Percentiles rank a stretch among this genome's conserved stretches.
These are phyloP conservation scores for Amborella trichopoda DNA, from an alignment of 164 flowering plant genomes.

Conservation along the genomic window DNA sequence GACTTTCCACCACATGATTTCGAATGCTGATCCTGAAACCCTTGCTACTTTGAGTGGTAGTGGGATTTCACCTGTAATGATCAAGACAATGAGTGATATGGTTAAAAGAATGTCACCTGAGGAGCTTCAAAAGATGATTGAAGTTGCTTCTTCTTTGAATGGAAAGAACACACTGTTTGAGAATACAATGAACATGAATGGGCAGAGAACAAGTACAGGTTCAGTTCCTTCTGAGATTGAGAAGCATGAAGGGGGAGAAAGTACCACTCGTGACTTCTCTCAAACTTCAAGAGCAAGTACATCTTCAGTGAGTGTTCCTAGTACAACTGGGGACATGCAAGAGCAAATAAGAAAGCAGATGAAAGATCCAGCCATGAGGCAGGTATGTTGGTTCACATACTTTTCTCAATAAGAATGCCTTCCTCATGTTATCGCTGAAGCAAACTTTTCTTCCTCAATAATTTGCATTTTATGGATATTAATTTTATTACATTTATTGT, in stretches of 20 bases:
- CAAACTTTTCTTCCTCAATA: too few relatives aligned
- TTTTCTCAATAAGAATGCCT: too few relatives aligned
- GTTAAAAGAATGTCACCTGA: conserved; percentile 76
- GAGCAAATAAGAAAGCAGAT: conserved; percentile 86
- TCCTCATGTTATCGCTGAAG: too few relatives aligned
- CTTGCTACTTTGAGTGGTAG: conserved; percentile 47
- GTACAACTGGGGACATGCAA: conserved; percentile 50
- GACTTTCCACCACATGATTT: conserved; percentile 68
- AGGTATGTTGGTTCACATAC: too few relatives aligned
- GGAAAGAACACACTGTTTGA: conserved; percentile 23
- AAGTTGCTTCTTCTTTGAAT: conserved; percentile 53
- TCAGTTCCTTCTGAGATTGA: neutral
- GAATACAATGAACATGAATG: conserved; percentile 8
- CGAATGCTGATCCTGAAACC: conserved; percentile 57
- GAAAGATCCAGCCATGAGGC: conserved; percentile 90
- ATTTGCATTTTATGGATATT: too few relatives aligned
- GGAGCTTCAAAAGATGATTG: conserved; percentile 69
- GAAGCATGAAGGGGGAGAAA: conserved; percentile 23
- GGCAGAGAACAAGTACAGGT: conserved; percentile 10
- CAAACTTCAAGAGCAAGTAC: conserved; percentile 17
- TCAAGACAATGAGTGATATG: conserved; percentile 66
- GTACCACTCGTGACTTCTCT: conserved; percentile 26
- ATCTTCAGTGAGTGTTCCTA: conserved; percentile 25
- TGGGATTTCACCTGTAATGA: conserved; percentile 71
- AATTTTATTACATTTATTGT: too few relatives aligned